Evolutionary conservation across 257 asterid genomes (phyloP), one percentile per base, ranked within the genome.

Genomic region (Ilex aquifolium): DNA sequence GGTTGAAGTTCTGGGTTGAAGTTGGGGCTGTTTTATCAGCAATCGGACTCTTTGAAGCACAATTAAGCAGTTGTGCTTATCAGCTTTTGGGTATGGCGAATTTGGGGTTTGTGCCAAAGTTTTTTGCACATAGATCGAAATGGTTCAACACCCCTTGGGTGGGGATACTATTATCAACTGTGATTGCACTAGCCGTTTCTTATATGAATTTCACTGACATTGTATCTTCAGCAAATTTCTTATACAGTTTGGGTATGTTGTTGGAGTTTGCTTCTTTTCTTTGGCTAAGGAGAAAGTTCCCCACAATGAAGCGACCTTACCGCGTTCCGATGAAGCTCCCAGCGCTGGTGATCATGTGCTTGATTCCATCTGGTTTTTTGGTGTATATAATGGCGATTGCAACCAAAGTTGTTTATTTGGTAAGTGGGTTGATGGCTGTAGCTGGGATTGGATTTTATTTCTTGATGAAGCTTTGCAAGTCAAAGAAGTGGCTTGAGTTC

Each of bases 91-190:
- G 95, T 29, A 83, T 83, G 83, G 86, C 95, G 10, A 84, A 86
- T 4, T 57, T 79, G 10, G 83, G 77, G 31, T 69, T 75, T 9
- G 56, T 83, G 50, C 95, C 95, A 0, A 63, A 54, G 42, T 63
- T 74, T 13, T 78, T 77, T 16, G 79, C 73, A 32, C 2, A 17
- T 1, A 72, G 88, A 16, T 78, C 95, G 7, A 68, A 77, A 15
- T 62, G 84, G 85, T 87, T 85, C 59, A 66, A 66, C 39, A 87
- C 95, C 6, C 95, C 95, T 0, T 84, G 93, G 93, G 62, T 82
- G 2, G 95, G 88, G 51, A 82, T 87, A 6, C 6, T 75, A 32
- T 10, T 79, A 16, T 71, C 93, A 30, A 79, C 93, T 0, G 11
- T 64, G 21, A 62, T 82, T 5, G 75, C 92, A 1, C 60, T 87